Conservation (phyloP, 345 rosid species). For the Lumnitzera littorea region DNA sequence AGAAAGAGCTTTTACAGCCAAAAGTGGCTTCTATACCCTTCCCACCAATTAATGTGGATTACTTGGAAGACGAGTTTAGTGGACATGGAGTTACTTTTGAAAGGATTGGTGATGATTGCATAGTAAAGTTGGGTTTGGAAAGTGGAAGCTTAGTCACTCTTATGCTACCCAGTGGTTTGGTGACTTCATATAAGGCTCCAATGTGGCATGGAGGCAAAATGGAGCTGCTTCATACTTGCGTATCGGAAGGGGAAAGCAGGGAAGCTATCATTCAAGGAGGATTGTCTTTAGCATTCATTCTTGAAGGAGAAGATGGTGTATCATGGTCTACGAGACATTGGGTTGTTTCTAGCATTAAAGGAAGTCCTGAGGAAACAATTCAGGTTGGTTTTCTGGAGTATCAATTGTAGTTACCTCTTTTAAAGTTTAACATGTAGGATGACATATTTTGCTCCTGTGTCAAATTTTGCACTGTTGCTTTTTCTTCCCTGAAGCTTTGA, state of each 20-base stretch:
- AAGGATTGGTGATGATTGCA: conserved; percentile 50
- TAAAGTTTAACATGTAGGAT: no score
- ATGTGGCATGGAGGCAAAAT: conserved; percentile 73
- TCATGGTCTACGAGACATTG: conserved; percentile 49
- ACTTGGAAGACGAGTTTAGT: conserved; percentile 57
- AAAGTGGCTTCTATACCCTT: conserved; percentile 46
- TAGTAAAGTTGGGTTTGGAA: conserved; percentile 53
- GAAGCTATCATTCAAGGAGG: conserved; percentile 67
- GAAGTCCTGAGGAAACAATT: conserved; percentile 44
- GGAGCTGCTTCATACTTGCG: conserved; percentile 77
- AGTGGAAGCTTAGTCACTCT: conserved; percentile 64
- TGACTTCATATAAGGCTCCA: conserved; percentile 71
- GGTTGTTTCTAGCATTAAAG: conserved; percentile 45
- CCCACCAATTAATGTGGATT: conserved; percentile 52
- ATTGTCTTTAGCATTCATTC: conserved; percentile 39
- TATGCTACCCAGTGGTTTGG: conserved; percentile 58
- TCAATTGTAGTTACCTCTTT: no score
- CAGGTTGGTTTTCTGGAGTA: conserved; percentile 22
- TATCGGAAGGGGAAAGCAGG: conserved; percentile 46
- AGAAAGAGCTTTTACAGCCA: conserved; percentile 25
- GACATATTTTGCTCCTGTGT: no score
- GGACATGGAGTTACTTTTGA: conserved; percentile 79
- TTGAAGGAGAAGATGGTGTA: conserved; percentile 26
- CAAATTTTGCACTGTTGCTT: not conserved
- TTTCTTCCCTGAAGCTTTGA: not conserved